Percentiles rank a stretch among this genome's conserved stretches.
phyloP scores from a whole-genome alignment of 2,329 filamentous ascomycete genomes.

The Fusarium phyllophilum region DNA sequence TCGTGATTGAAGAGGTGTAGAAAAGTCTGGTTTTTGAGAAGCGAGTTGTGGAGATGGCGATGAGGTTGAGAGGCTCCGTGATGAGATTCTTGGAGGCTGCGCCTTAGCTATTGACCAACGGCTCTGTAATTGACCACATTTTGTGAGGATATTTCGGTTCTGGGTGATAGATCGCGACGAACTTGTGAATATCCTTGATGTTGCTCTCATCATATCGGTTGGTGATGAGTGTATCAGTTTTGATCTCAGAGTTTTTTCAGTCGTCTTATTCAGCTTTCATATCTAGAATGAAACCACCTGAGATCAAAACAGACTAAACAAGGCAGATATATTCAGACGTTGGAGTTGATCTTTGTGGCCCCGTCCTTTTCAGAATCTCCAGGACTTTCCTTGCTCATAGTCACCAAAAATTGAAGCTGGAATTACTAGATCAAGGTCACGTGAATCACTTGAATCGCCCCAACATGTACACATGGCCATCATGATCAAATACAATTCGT shows the following conservation, averaged over 20 bases:
- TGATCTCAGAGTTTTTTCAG: background rate
- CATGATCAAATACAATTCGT: background rate
- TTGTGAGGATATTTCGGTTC: background rate
- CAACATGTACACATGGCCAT: background rate
- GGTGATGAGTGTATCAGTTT: background rate
- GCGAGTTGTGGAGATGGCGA: background rate
- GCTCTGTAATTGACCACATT: background rate
- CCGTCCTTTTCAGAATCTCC: background rate
- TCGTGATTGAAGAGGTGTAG: constrained; percentile 53
- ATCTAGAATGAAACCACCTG: background rate
- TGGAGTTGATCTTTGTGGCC: background rate
- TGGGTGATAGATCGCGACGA: background rate
- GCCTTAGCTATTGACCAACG: background rate
- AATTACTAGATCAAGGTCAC: constrained; percentile 27
- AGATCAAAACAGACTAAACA: background rate
- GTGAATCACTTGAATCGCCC: constrained; percentile 23
- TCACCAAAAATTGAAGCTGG: constrained; percentile 1
- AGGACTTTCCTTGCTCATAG: background rate
- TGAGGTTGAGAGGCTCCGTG: background rate
- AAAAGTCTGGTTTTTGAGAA: constrained; percentile 50
- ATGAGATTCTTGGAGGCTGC: background rate
- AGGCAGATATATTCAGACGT: fast-evolving
- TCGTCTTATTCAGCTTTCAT: background rate
- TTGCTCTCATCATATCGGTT: constrained; percentile 4
- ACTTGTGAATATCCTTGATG: constrained; percentile 4